Evolutionary conservation across 768 basidiomycete genomes (phyloP).

Genomic region (Sporobolomyces roseus): DNA sequence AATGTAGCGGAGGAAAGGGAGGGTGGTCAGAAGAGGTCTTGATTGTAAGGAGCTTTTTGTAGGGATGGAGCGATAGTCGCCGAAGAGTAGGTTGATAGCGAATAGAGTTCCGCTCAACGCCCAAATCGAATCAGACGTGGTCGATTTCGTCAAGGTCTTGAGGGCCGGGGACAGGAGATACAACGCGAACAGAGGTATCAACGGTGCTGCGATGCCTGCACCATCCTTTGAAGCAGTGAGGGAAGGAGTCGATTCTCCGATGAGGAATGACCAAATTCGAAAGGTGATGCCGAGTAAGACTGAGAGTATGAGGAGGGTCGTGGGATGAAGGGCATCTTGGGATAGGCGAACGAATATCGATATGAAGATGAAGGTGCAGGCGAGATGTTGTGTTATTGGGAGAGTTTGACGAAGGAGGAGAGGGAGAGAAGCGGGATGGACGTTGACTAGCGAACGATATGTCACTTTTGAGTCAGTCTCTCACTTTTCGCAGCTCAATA

Average conservation of each 20-base stretch:
- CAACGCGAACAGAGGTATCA: conserved; percentile 81
- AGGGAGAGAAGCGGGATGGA: conserved; percentile 67
- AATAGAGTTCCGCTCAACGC: conserved; percentile 73
- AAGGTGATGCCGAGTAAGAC: conserved; percentile 56
- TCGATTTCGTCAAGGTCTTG: conserved; percentile 85
- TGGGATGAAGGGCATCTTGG: conserved; percentile 63
- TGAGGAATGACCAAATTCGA: conserved; percentile 15
- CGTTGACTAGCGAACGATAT: no score
- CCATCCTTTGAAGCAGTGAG: no score
- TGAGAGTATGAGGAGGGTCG: conserved; percentile 64
- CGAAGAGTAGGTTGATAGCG: conserved; percentile 71
- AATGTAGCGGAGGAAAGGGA: background rate
- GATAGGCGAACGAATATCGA: conserved; percentile 71
- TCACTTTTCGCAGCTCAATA: no score
- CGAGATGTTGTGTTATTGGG: conserved; percentile 76
- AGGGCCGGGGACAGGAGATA: conserved; percentile 87
- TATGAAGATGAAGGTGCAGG: conserved; percentile 74
- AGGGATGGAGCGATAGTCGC: conserved; percentile 62
- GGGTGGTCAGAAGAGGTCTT: background rate
- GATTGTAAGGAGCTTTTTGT: background rate
- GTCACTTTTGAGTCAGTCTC: no score
- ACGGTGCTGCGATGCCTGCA: conserved; percentile 49
- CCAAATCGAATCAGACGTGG: conserved; percentile 96
- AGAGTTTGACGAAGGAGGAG: conserved; percentile 44
- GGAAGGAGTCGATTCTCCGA: conserved; percentile 3